Evolutionary conservation across 2,329 filamentous ascomycete species (phyloP).

Genomic region (Botrytis hyacinthi): DNA sequence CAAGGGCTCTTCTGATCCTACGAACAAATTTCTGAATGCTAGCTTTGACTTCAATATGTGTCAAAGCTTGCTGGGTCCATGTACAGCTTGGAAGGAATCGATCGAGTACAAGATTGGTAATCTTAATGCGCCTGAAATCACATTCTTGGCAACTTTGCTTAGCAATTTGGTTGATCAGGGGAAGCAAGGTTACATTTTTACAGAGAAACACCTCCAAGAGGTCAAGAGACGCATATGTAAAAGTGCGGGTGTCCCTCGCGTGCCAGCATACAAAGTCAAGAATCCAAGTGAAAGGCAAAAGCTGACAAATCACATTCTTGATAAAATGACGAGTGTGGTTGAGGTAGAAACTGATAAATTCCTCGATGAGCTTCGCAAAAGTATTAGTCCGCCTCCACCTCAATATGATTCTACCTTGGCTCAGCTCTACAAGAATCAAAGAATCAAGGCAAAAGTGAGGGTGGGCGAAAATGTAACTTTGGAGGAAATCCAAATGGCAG

Average conservation of each 20-base stretch:
- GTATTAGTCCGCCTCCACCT: constrained; percentile 20
- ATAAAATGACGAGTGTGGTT: constrained; percentile 60
- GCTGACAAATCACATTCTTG: constrained; percentile 53
- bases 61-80: constrained; percentile 58
- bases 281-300: neutral
- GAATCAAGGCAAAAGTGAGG: constrained; percentile 25
- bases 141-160: constrained; percentile 52
- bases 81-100: constrained; percentile 62
- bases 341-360: constrained; percentile 41
- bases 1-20: constrained; percentile 15
- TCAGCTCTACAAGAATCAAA: constrained; percentile 22
- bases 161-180: constrained; percentile 56
- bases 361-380: neutral
- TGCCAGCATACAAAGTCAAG: constrained; percentile 1
- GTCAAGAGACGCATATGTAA: neutral
- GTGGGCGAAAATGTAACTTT: neutral
- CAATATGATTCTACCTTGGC: constrained; percentile 33
- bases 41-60: constrained; percentile 59
- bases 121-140: constrained; percentile 47
- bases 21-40: constrained; percentile 48
- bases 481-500: neutral
- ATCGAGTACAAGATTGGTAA: constrained; percentile 58
- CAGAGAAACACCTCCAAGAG: constrained; percentile 42
- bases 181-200: constrained; percentile 55
- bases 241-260: neutral